A percentile compares a stretch with the other conserved stretches of the same genome.
phyloP scores from a whole-genome alignment of 1,284 basidiomycete species.

The Moesziomyces aphidis region DNA sequence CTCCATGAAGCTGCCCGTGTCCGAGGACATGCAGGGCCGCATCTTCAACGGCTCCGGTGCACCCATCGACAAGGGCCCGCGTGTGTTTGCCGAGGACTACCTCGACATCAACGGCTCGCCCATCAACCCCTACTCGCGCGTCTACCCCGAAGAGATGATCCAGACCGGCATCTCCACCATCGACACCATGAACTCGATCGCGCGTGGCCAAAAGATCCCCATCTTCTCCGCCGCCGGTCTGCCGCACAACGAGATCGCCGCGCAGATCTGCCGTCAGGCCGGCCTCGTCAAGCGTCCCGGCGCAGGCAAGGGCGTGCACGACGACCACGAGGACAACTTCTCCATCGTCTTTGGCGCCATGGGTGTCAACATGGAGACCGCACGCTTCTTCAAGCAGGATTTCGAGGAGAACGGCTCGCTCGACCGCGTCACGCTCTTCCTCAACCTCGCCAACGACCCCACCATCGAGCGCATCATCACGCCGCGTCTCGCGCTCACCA shows the following conservation, averaged over 20 bases:
- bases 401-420: conserved; percentile 99
- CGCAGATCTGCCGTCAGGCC: conserved; percentile 99
- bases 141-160: conserved; percentile 99
- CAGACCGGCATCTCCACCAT: conserved; percentile 97
- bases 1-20: conserved; percentile 98
- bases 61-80: conserved; percentile 98
- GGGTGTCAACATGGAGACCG: conserved; percentile 99
- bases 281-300: conserved; percentile 83
- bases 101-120: conserved; percentile 99
- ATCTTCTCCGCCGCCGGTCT: conserved; percentile 99
- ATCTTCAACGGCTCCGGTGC: conserved; percentile 99
- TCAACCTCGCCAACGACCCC: conserved; percentile 99
- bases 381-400: conserved; percentile 99
- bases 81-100: conserved; percentile 99
- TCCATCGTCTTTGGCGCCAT: conserved; percentile 99
- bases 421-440: conserved; percentile 96
- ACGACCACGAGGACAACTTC: conserved; percentile 99
- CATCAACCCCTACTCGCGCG: conserved; percentile 98
- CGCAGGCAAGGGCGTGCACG: conserved; percentile 83
- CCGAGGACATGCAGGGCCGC: conserved; percentile 99
- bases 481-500: conserved; percentile 95
- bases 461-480: conserved; percentile 99
- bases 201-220: conserved; percentile 99
- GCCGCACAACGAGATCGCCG: conserved; percentile 99
- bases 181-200: conserved; percentile 84